These are phyloP conservation scores for Crucibulum laeve DNA, from an alignment of 768 basidiomycete genomes.

Conservation along the genomic window DNA sequence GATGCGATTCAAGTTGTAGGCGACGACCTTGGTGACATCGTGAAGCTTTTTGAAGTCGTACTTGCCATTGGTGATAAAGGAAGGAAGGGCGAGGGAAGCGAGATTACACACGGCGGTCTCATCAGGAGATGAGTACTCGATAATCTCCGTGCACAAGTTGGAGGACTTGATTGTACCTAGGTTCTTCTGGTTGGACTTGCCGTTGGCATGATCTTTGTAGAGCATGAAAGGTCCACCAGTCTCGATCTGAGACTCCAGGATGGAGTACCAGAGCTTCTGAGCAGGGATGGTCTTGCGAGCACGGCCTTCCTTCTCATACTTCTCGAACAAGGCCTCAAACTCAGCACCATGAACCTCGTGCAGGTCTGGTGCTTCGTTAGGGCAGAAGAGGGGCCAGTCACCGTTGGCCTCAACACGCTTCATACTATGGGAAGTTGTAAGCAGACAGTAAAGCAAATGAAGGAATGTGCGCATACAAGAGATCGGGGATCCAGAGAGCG, in stretches of 20 bases:
- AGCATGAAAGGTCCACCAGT: constrained; percentile 99
- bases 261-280: constrained; percentile 98
- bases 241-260: constrained; percentile 95
- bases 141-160: constrained; percentile 98
- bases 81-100: constrained; percentile 92
- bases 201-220: constrained; percentile 95
- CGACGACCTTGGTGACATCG: constrained; percentile 88
- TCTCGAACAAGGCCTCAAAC: constrained; percentile 81
- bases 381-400: constrained; percentile 97
- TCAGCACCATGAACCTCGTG: constrained; percentile 87
- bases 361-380: constrained; percentile 90
- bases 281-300: constrained; percentile 83
- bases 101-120: constrained; percentile 99
- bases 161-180: constrained; percentile 99
- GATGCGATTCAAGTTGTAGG: constrained; percentile 89
- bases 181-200: constrained; percentile 98
- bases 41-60: constrained; percentile 97
- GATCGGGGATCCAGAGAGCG: constrained; percentile 95
- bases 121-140: constrained; percentile 96
- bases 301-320: constrained; percentile 88
- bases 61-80: constrained; percentile 74
- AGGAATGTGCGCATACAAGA: constrained; percentile 63
- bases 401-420: constrained; percentile 87
- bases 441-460: not conserved
- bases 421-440: constrained; percentile 56